A percentile compares a stretch with the other conserved stretches of the same genome.
phyloP scores from a whole-genome alignment of 1,284 basidiomycete genomes.

The Hymenochaete sp. region DNA sequence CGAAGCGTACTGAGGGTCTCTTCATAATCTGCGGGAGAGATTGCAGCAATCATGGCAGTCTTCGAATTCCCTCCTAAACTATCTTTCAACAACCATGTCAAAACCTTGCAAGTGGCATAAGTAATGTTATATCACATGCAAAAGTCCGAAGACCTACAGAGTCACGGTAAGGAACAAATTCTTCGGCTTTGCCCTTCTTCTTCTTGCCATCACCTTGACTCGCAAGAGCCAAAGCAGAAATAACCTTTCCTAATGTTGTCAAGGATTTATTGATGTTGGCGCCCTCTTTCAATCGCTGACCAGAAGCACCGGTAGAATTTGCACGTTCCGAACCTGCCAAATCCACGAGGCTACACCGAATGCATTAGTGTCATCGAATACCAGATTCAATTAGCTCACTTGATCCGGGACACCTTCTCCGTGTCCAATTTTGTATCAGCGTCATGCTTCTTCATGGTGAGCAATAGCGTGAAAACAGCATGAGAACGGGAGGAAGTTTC shows the following conservation, averaged over 20 bases:
- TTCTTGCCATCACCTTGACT: slow-evolving; percentile 59
- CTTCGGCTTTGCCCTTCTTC: slow-evolving; percentile 80
- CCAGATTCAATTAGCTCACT: slow-evolving; percentile 38
- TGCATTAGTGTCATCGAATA: slow-evolving; percentile 18
- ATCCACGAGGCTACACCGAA: slow-evolving; percentile 66
- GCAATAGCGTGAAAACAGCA: slow-evolving; percentile 91
- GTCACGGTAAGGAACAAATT: slow-evolving; percentile 91
- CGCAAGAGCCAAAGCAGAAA: slow-evolving; percentile 80
- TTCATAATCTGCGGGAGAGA: slow-evolving; percentile 95
- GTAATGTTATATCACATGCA: background rate
- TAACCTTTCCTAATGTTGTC: slow-evolving; percentile 95
- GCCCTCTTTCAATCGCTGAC: slow-evolving; percentile 88
- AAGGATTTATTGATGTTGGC: slow-evolving; percentile 98
- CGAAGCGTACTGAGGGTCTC: slow-evolving; percentile 93
- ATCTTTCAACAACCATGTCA: slow-evolving; percentile 98
- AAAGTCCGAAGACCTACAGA: slow-evolving; percentile 47
- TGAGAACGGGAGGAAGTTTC: slow-evolving; percentile 98
- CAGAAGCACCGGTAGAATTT: slow-evolving; percentile 95
- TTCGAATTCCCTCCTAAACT: slow-evolving; percentile 93
- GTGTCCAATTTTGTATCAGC: slow-evolving; percentile 78
- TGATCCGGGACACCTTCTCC: slow-evolving; percentile 95
- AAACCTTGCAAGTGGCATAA: slow-evolving; percentile 43
- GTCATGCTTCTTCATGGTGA: slow-evolving; percentile 87
- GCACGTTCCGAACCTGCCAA: slow-evolving; percentile 96
- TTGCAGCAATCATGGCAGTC: slow-evolving; percentile 97